phyloP scores from a whole-genome alignment of 768 basidiomycete species.

The Suillus occidentalis region DNA sequence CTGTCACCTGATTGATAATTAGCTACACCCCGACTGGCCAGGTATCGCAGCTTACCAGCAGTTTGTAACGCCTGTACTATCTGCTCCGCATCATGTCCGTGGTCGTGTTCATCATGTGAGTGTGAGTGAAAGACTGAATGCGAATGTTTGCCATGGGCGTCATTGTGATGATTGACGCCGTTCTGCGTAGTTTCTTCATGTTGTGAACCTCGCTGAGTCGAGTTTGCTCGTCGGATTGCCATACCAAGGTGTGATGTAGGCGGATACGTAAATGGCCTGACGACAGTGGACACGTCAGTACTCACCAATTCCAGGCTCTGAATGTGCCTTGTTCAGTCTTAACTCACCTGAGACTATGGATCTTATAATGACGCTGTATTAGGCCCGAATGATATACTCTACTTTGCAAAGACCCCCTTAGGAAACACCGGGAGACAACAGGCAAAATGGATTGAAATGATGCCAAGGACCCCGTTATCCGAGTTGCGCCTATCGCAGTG shows the following conservation, averaged over 20 bases:
- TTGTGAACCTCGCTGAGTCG: conserved; percentile 19
- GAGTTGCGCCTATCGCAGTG: not conserved
- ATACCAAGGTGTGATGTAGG: conserved; percentile 16
- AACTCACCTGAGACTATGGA: conserved; percentile 1
- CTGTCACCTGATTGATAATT: conserved; percentile 56
- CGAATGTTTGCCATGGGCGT: conserved; percentile 43
- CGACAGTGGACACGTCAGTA: conserved; percentile 9
- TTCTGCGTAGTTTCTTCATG: conserved; percentile 28
- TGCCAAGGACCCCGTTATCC: conserved; percentile 4
- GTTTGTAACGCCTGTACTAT: conserved; percentile 69
- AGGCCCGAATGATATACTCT: not conserved
- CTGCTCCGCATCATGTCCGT: conserved; percentile 61
- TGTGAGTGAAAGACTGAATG: conserved; percentile 70
- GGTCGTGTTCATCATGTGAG: conserved; percentile 58
- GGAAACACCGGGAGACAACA: not conserved
- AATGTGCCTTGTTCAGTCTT: conserved; percentile 8
- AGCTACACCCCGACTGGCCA: not conserved
- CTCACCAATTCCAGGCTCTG: not conserved
- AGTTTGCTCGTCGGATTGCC: conserved; percentile 21
- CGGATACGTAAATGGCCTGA: conserved; percentile 15
- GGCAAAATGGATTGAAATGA: conserved; percentile 1
- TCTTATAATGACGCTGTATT: not conserved
- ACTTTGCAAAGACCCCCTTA: not conserved
- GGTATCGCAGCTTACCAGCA: conserved; percentile 45
- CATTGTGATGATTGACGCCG: conserved; percentile 40